A percentile compares a stretch with the other conserved stretches of the same genome.
Conservation (phyloP, 2,329 filamentous ascomycete genomes). For the Fusarium agapanthi region DNA sequence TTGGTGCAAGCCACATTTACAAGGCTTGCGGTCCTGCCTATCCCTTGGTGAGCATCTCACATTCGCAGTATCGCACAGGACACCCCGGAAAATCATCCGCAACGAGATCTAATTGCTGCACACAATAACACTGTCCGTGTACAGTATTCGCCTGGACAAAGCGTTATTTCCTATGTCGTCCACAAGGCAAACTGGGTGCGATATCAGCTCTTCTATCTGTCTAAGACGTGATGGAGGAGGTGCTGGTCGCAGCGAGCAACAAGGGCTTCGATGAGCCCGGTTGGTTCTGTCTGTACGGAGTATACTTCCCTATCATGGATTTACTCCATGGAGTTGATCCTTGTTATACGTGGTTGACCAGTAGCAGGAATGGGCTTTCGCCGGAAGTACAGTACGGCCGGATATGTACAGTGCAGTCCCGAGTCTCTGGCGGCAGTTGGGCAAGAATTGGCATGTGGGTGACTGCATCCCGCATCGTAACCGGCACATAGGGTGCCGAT, state of each 20-base stretch:
- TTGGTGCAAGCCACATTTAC: slow-evolving; percentile 38
- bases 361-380: slow-evolving; percentile 33
- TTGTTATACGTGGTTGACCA: slow-evolving; percentile 7
- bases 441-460: slow-evolving; percentile 36
- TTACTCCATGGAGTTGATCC: background rate
- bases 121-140: background rate
- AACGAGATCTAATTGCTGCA: background rate
- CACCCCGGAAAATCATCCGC: slow-evolving; percentile 12
- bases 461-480: slow-evolving; percentile 29
- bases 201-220: slow-evolving; percentile 25
- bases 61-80: slow-evolving; percentile 7
- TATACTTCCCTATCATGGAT: background rate
- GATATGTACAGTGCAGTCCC: slow-evolving; percentile 4
- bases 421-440: slow-evolving; percentile 24
- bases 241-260: slow-evolving; percentile 9
- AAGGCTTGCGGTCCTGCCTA: slow-evolving; percentile 26
- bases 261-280: slow-evolving; percentile 14
- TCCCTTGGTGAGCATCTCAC: slow-evolving; percentile 22
- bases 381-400: background rate
- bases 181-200: background rate
- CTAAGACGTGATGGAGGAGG: background rate
- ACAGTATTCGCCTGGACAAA: background rate
- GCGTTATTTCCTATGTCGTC: slow-evolving; percentile 6
- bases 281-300: background rate
- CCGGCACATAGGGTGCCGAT: slow-evolving; percentile 4